Base-by-base conservation (phyloP, 1,284 basidiomycete species). In the Fomitopsis betulina region DNA sequence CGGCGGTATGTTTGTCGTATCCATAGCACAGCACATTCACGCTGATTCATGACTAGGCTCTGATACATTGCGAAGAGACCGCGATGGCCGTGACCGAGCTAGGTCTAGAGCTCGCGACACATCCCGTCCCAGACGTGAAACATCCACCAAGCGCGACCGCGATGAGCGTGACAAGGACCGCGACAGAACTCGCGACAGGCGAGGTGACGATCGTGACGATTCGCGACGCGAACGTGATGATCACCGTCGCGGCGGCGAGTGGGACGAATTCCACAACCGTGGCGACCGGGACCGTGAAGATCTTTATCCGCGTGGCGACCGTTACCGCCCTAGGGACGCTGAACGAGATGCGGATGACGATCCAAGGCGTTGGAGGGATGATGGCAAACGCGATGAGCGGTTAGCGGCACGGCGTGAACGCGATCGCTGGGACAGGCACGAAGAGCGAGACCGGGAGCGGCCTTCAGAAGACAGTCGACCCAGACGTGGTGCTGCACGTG, bases 311-410 rank as follows among this genome's bases (percentile, higher is more conserved):
- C 39, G 58, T 25, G 55, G 53, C 9, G 58, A 57, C 32, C 53
- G 45, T 39, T 55, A 55, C 40, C 75, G 74, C 21, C 70, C 73
- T 33, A 69, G 65, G 42, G 69, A 73, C 39, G 39, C 63, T 30
- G 78, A 79, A 17, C 72, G 75, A 21, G 79, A 86, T 35, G 72
- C 68, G 17, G 83, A 83, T 21, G 87, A 88, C 49, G 87, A 90
- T 62, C 73, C 84, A 27, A 77, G 87, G 55, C 79, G 84, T 57
- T 91, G 88, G 88, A 78, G 86, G 65, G 88, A 91, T 64, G 88
- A 91, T 64, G 88, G 89, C n/a, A 87, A 82, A 67, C 78, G 89
- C 53, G 88, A 91, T 45, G 87, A 91, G 65, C 76, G 89, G 32
- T 68, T 89, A 55, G 79, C 83, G 53, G 76, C 81, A n/a, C 76